A percentile compares a stretch with the other conserved stretches of the same genome.
These are phyloP conservation scores for Leccinum subgranulosum DNA, from an alignment of 768 basidiomycete species.

Conservation along the genomic window DNA sequence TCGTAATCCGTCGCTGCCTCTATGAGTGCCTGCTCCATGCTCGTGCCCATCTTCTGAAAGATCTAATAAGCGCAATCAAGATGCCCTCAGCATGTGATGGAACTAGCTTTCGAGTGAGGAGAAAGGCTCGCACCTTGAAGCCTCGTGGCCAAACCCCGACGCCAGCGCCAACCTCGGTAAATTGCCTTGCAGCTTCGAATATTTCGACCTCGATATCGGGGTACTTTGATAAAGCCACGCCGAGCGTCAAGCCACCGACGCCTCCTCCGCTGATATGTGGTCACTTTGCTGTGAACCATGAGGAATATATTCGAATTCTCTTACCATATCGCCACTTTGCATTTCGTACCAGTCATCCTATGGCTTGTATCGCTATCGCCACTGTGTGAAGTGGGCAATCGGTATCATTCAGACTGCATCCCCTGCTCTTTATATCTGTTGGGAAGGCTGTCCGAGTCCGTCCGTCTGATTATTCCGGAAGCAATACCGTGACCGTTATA, in stretches of 20 bases:
- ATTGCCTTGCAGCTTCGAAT: conserved; percentile 50
- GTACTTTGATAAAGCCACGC: conserved; percentile 36
- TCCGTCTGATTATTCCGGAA: neutral
- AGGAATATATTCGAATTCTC: neutral
- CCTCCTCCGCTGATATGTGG: conserved; percentile 37
- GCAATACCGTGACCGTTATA: too few relatives aligned
- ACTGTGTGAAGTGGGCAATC: neutral
- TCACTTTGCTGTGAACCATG: neutral
- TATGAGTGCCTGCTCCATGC: conserved; percentile 16
- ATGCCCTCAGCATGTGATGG: neutral
- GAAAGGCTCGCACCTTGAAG: conserved; percentile 21
- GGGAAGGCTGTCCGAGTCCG: neutral
- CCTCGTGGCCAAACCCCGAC: conserved; percentile 44
- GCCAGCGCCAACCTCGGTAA: conserved; percentile 57
- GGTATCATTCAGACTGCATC: neutral
- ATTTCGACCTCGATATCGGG: conserved; percentile 55
- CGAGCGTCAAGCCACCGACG: conserved; percentile 39
- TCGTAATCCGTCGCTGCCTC: conserved; percentile 18
- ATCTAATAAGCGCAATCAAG: conserved; percentile 6
- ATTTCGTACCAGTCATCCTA: neutral
- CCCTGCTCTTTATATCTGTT: neutral
- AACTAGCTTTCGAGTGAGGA: neutral
- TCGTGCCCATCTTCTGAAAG: conserved; percentile 18
- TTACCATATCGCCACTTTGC: neutral
- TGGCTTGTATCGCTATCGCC: neutral